These are phyloP conservation scores for Vaccinium darrowii DNA, from an alignment of 148 eudicot genomes.

Conservation along the genomic window DNA sequence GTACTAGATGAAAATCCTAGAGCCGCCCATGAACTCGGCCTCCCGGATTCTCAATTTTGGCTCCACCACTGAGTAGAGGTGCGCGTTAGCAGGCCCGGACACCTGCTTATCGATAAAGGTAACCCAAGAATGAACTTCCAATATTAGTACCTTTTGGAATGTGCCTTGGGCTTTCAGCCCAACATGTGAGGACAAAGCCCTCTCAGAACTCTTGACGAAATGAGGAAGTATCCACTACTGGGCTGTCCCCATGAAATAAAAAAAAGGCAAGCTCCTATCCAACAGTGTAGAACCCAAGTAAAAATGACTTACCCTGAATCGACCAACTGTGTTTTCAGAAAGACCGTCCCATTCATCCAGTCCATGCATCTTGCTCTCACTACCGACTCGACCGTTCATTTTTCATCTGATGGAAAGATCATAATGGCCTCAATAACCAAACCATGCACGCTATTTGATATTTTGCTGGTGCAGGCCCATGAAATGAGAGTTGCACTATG, in stretches of 20 bases:
- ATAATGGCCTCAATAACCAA: constrained; percentile 19
- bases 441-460: constrained; percentile 12
- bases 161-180: constrained; percentile 11
- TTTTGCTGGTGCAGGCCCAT: constrained; percentile 13
- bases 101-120: no score
- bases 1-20: no score
- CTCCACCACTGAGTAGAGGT: no score
- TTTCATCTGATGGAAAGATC: constrained; percentile 36
- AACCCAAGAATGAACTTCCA: neutral
- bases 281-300: neutral
- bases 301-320: neutral
- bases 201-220: neutral
- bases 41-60: no score
- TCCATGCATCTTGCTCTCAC: neutral
- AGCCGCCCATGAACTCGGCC: no score
- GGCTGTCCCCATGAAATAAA: constrained; percentile 8
- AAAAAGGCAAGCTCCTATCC: neutral
- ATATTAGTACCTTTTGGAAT: constrained; percentile 1
- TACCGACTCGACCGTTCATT: neutral
- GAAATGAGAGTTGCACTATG: neutral
- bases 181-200: constrained; percentile 9
- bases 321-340: neutral
- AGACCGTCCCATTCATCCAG: neutral
- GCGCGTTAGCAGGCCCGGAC: no score
- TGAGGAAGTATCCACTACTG: neutral